phyloP scores from a whole-genome alignment of 179 eudicot species.

The Silene vulgaris region DNA sequence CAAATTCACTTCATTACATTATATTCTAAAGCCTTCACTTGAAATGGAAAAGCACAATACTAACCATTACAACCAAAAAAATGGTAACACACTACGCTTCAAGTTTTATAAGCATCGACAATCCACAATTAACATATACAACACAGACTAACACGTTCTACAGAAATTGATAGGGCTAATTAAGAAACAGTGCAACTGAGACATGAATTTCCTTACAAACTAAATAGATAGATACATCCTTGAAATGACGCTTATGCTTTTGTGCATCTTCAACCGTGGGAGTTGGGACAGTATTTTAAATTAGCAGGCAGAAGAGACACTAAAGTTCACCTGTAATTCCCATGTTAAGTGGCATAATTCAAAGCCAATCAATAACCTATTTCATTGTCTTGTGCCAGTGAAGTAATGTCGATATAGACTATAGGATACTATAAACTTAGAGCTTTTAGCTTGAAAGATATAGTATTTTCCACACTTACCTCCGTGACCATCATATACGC shows the following conservation, averaged over 20 bases:
- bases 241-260: neutral
- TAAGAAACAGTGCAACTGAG: too few species aligned
- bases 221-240: neutral
- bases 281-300: neutral
- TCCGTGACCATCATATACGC: constrained; percentile 99
- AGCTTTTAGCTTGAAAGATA: constrained; percentile 14
- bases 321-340: neutral
- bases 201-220: neutral
- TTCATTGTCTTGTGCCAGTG: neutral
- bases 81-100: neutral
- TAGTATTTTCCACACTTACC: constrained; percentile 41
- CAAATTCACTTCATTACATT: too few species aligned
- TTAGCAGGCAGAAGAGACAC: neutral
- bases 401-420: neutral
- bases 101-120: neutral
- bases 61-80: neutral
- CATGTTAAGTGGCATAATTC: neutral
- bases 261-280: too few species aligned
- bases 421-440: neutral
- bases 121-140: neutral
- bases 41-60: neutral
- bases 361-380: neutral
- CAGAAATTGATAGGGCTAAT: too few species aligned
- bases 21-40: too few species aligned
- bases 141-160: neutral